Conservation (phyloP, 75 land plant species). For the Picea glauca region DNA sequence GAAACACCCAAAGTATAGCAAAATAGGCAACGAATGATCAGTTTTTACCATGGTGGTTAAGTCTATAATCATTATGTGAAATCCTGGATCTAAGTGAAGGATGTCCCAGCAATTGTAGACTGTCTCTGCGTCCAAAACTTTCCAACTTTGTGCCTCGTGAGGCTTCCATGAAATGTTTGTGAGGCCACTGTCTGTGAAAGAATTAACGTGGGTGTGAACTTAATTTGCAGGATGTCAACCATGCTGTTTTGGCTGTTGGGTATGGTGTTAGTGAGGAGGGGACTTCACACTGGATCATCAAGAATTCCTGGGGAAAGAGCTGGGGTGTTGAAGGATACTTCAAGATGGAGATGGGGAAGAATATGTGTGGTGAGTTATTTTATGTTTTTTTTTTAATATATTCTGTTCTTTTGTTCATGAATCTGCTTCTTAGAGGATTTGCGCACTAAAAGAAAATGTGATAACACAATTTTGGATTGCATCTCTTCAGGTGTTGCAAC, state of each 20-base stretch:
- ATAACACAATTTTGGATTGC: too few species aligned
- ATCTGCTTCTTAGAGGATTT: too few species aligned
- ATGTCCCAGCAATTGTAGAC: too few species aligned
- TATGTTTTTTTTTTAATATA: too few species aligned
- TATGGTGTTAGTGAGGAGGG: conserved; percentile 23
- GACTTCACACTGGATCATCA: conserved; percentile 22
- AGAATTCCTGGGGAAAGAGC: conserved; percentile 33
- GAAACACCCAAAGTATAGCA: not conserved
- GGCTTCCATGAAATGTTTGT: not conserved
- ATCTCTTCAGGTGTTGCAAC: too few species aligned
- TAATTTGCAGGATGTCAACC: conserved; percentile 72
- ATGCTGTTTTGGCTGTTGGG: conserved; percentile 28
- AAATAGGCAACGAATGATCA: too few species aligned
- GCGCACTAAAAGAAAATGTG: too few species aligned
- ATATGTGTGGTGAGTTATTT: conserved; percentile 92
- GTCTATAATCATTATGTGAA: too few species aligned
- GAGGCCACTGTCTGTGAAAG: not conserved
- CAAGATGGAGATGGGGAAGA: conserved; percentile 48
- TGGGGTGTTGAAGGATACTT: conserved; percentile 36
- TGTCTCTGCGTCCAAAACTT: not conserved
- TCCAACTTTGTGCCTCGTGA: not conserved
- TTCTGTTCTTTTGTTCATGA: too few species aligned
- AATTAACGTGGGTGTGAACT: not conserved
- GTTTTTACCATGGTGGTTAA: too few species aligned
- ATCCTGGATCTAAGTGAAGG: too few species aligned